phyloP scores from a whole-genome alignment of 129 eudicot genomes.

The Ambrosia trifida region DNA sequence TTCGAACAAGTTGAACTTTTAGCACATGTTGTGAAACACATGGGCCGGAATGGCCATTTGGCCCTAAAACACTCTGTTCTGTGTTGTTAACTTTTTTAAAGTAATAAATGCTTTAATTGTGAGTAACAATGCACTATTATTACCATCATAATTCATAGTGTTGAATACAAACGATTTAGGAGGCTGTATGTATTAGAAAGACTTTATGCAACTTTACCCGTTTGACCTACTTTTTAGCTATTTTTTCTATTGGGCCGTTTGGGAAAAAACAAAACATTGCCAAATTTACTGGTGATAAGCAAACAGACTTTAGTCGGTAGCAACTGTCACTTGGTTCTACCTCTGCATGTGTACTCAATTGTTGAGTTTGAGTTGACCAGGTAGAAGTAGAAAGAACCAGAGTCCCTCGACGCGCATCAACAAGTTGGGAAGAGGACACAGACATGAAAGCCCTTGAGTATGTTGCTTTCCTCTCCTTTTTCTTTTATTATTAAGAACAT shows the following conservation, averaged over 20 bases:
- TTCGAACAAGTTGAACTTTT: neutral
- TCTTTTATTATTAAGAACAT: neutral
- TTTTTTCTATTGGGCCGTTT: neutral
- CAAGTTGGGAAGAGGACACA: constrained; percentile 90
- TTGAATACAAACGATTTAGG: neutral
- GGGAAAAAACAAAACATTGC: neutral
- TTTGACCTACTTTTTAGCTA: neutral
- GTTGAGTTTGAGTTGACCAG: constrained; percentile 1
- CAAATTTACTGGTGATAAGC: neutral
- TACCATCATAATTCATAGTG: neutral
- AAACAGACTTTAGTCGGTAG: neutral
- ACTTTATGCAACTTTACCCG: neutral
- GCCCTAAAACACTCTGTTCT: neutral
- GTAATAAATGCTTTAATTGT: neutral
- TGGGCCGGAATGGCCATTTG: neutral
- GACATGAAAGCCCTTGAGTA: constrained; percentile 98
- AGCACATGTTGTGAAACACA: neutral
- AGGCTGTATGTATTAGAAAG: neutral
- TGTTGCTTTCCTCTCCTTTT: constrained; percentile 22
- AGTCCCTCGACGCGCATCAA: constrained; percentile 76
- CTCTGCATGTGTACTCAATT: constrained; percentile 15
- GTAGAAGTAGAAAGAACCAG: constrained; percentile 89
- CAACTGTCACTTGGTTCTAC: constrained; percentile 16
- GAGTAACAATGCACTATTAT: neutral
- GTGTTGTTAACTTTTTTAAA: neutral